Evolutionary conservation across 164 flowering plant species (phyloP).

Genomic region (Pachysandra terminalis): DNA sequence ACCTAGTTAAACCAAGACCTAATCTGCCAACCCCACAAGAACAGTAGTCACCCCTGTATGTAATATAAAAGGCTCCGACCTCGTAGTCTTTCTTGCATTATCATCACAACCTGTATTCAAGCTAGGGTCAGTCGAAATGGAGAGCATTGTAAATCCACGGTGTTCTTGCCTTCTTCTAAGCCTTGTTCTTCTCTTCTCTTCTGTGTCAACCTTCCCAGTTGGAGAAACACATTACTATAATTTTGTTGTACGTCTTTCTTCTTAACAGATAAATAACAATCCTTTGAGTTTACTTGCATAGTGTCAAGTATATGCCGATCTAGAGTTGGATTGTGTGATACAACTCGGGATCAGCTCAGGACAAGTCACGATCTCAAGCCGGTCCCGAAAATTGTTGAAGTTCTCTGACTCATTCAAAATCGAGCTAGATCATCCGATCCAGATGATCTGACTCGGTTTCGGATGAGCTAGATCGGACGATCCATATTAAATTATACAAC

Average conservation of each 20-base stretch:
- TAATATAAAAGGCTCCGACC: background rate
- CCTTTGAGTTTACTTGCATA: no score
- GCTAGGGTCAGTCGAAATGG: constrained; percentile 17
- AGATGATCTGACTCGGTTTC: no score
- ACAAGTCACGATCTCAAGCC: no score
- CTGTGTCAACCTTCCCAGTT: constrained; percentile 17
- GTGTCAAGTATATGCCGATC: no score
- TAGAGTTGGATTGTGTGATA: no score
- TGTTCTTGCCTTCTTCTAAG: constrained; percentile 14
- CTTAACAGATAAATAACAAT: no score
- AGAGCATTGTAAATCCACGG: constrained; percentile 9
- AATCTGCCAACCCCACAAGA: background rate
- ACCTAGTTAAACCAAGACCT: constrained; percentile 4
- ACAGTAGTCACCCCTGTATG: background rate
- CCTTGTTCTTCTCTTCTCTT: constrained; percentile 15
- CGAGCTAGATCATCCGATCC: no score
- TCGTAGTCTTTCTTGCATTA: background rate
- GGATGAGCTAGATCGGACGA: no score
- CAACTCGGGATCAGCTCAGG: no score
- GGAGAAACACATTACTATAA: constrained; percentile 43
- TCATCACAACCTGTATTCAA: background rate
- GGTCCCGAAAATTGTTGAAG: no score
- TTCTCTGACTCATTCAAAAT: no score
- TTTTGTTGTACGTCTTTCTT: constrained; percentile 39
- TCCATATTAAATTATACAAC: no score